These are phyloP conservation scores for Entonaema liquescens DNA, from an alignment of 495 filamentous ascomycete genomes.

Conservation along the genomic window DNA sequence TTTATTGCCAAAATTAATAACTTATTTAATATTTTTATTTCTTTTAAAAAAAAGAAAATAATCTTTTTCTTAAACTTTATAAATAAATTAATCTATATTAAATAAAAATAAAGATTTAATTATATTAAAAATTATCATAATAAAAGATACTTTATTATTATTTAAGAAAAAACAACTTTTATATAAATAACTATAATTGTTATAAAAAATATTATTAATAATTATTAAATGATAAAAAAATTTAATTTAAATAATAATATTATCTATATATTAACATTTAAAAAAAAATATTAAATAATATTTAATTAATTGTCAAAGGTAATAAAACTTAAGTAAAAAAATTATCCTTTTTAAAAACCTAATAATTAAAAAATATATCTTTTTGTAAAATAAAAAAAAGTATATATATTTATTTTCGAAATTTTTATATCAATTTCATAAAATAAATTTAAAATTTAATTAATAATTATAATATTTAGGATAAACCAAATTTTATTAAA, in stretches of 20 bases:
- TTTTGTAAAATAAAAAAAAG: not conserved
- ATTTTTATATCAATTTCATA: not conserved
- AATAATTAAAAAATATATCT: not conserved
- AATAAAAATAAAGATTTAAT: not conserved
- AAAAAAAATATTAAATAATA: too few relatives aligned
- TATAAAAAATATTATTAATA: not conserved
- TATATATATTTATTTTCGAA: too few relatives aligned
- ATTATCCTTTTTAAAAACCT: not conserved
- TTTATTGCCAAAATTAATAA: not conserved
- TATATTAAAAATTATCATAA: not conserved
- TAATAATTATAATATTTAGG: not conserved
- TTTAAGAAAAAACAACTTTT: not conserved
- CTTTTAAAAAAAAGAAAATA: not conserved
- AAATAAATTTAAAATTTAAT: not conserved
- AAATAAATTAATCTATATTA: not conserved
- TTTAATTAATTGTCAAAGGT: too few relatives aligned
- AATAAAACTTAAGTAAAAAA: not conserved
- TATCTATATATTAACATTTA: too few relatives aligned
- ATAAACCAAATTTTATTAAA: not conserved
- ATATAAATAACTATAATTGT: not conserved
- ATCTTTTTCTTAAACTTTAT: not conserved
- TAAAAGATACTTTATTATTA: not conserved
- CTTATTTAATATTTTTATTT: not conserved
- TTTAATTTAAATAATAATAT: not conserved
- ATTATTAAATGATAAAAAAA: not conserved